These are phyloP conservation scores for Sanguinoderma infundibulare DNA, from an alignment of 1,284 basidiomycete species.

Conservation along the genomic window DNA sequence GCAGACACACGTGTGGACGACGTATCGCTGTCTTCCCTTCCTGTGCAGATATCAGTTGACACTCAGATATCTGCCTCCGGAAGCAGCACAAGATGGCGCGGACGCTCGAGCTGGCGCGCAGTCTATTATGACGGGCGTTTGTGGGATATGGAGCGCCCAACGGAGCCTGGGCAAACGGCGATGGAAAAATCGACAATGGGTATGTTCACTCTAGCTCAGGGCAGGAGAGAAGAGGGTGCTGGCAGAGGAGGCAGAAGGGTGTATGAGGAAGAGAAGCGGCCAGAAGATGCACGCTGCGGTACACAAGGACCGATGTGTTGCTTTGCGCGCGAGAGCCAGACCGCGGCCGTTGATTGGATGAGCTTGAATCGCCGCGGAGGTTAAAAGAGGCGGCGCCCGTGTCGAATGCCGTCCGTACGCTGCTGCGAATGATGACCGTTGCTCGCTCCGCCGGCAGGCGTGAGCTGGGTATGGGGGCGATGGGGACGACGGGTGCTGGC, in stretches of 20 bases:
- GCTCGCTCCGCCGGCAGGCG: neutral
- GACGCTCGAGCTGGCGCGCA: neutral
- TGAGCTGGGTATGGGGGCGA: neutral
- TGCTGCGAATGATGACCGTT: neutral
- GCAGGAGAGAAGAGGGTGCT: neutral
- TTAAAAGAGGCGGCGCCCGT: slow-evolving; percentile 9
- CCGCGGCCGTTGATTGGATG: slow-evolving; percentile 19
- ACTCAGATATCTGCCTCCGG: neutral
- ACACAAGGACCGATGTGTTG: slow-evolving; percentile 13
- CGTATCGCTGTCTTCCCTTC: neutral
- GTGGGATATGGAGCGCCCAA: neutral
- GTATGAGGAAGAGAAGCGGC: slow-evolving; percentile 5
- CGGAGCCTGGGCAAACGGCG: neutral
- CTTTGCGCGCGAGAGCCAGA: slow-evolving; percentile 6
- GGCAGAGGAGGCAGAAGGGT: neutral
- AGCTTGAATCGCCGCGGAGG: slow-evolving; percentile 23
- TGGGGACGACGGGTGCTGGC: neutral
- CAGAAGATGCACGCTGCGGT: slow-evolving; percentile 7
- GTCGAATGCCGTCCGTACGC: neutral
- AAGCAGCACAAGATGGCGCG: neutral
- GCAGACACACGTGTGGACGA: neutral
- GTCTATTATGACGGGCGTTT: neutral
- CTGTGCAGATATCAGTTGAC: neutral
- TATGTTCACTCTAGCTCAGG: neutral
- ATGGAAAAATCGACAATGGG: neutral